Base-by-base conservation (phyloP, 106 monocot genomes). In the Acanthochlamys bracteata region DNA sequence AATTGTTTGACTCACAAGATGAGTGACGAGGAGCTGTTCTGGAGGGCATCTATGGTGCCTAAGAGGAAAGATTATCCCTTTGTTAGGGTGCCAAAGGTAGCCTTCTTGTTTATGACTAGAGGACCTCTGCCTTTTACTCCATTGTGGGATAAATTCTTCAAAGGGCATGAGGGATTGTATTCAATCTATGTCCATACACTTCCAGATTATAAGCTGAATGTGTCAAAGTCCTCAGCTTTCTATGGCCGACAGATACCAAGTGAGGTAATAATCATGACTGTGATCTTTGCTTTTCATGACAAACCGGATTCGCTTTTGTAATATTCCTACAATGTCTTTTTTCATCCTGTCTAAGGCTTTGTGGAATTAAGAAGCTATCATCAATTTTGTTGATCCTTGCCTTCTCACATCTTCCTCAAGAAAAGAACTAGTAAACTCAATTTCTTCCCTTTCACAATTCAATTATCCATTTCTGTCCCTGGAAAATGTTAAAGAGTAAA, bases 121-220 rank as follows among this genome's bases (percentile, higher is more conserved):
- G 94, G 94, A 1, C 74, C 89, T 1, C 53, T 94, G 64, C 94
- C 94, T 1, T 77, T 94, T 39, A 49, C 65, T 33, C 83, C 75
- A 11, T 61, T 94, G 23, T 94, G 94, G 94, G 94, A 94, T 45
- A 76, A 55, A 59, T 94, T 94, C 67, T 94, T 94, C 58, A 45
- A 58, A 14, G 89, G 89, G 7, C 94, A 94, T 21, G 69, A 81
- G 16, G 81, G 76, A 42, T 64, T 86, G 10, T 94, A 64, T 64
- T 86, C 94, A 2, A 24, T 94, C 40, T 94, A 94, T 64, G 76
- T 94, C 41, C 94, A 94, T 47, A 62, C 81, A 0, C 22, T 77
- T 19, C 89, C 94, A 4, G 81, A 77, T 8, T 94, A 84, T 61
- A 86, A 66, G 57, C 84, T 90, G 24, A 82, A 82, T 71, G 89